A percentile compares a stretch with the other conserved stretches of the same genome.
Evolutionary conservation across 352 stramenopile genomes (phyloP).

Genomic region (Phytophthora nicotianae): DNA sequence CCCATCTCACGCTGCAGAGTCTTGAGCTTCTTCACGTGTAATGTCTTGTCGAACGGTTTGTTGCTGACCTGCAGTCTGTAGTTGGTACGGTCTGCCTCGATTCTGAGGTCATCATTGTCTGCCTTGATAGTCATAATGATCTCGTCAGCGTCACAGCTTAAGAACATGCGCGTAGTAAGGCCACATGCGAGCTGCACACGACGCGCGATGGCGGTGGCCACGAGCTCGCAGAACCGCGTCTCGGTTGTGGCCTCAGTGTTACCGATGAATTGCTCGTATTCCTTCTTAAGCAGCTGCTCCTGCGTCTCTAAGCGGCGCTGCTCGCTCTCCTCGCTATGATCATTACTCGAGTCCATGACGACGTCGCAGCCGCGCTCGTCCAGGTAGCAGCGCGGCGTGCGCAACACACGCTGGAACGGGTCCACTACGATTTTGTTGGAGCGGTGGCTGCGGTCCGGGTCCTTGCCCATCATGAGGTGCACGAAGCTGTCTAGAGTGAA

Average conservation of each 20-base stretch:
- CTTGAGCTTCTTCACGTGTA: constrained; percentile 32
- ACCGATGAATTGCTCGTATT: constrained; percentile 68
- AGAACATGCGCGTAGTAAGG: constrained; percentile 82
- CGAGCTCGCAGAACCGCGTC: constrained; percentile 66
- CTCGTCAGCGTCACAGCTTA: constrained; percentile 73
- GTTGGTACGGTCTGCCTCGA: constrained; percentile 74
- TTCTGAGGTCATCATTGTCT: constrained; percentile 73
- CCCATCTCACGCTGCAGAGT: constrained; percentile 58
- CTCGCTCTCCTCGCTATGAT: constrained; percentile 59
- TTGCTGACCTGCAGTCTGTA: constrained; percentile 82
- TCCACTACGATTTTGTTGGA: constrained; percentile 62
- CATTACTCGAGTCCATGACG: constrained; percentile 42
- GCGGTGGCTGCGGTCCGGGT: constrained; percentile 44
- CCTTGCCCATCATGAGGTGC: constrained; percentile 69
- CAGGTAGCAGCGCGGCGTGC: constrained; percentile 72
- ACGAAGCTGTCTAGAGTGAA: constrained; percentile 74
- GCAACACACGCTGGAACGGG: constrained; percentile 72
- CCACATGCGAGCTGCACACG: constrained; percentile 80
- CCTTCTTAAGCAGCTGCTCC: constrained; percentile 50
- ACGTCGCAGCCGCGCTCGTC: constrained; percentile 62
- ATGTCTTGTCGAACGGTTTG: constrained; percentile 57
- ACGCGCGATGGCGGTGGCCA: constrained; percentile 66
- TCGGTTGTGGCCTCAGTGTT: constrained; percentile 54
- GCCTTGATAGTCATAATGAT: constrained; percentile 86
- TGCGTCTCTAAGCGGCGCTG: constrained; percentile 45